Percentiles rank a stretch among this genome's conserved stretches.
Evolutionary conservation across 1,284 basidiomycete species (phyloP).

Genomic region (Malassezia equina): DNA sequence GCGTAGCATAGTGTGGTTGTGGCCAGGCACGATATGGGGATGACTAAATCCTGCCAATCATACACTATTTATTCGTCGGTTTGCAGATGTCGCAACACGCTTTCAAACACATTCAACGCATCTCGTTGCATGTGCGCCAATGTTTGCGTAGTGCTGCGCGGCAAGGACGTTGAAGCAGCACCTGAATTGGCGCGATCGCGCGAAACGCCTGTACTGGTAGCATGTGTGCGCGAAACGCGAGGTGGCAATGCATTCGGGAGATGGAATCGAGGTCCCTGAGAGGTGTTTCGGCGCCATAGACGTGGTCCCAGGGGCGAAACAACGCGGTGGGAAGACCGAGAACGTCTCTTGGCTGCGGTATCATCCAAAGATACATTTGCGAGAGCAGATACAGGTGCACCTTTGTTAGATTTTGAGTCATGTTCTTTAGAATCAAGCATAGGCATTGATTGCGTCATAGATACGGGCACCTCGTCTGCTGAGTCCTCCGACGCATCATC

Average conservation of each 20-base stretch:
- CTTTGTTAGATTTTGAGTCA: not conserved
- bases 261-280: not conserved
- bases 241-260: slow-evolving; percentile 13
- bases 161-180: not conserved
- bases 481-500: slow-evolving; percentile 18
- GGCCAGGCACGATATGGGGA: not conserved
- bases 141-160: slow-evolving; percentile 10
- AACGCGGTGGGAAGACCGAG: not conserved
- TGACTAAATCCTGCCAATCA: not conserved
- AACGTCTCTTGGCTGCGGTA: not conserved
- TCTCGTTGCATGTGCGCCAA: slow-evolving; percentile 17
- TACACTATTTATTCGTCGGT: not conserved
- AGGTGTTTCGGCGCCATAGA: slow-evolving; percentile 6
- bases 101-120: slow-evolving; percentile 14
- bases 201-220: slow-evolving; percentile 8
- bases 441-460: slow-evolving; percentile 37
- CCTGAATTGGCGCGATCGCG: not conserved
- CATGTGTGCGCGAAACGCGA: slow-evolving; percentile 15
- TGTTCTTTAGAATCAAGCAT: slow-evolving; percentile 18
- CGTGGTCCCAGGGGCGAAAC: slow-evolving; percentile 2
- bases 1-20: not conserved
- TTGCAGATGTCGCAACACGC: slow-evolving; percentile 4
- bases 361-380: not conserved
- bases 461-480: slow-evolving; percentile 16
- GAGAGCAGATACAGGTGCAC: not conserved